Base-by-base conservation (phyloP, 345 rosid genomes). In the Capsella bursapastoris region DNA sequence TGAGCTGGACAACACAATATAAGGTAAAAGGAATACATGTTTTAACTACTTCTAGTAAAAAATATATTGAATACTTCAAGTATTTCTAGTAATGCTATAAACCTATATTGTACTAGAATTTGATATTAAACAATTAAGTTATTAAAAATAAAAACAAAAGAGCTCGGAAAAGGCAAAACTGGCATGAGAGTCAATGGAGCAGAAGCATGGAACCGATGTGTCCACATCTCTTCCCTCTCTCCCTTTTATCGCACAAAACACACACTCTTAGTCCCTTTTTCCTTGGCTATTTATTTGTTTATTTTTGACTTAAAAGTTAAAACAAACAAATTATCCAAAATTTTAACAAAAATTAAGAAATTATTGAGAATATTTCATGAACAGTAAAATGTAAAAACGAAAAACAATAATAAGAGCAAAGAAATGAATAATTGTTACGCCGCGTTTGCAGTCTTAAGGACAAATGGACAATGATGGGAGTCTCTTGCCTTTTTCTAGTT, bases 181-280 rank as follows among this genome's bases (percentile, higher is more conserved):
- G 73, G 70, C 70, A 52, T 71, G 82, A 35, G 78, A 68, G 87
- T 71, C 76, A 68, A 67, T 62, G 85, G 83, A 71, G 81, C 82
- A 76, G 84, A 70, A 84, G 72, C 87, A 82, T 82, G 64, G 86
- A 77, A 74, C 76, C 82, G 95, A 84, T 60, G 83, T 47, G 95
- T 89, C 95, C 80, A 84, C 95, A 81, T 87, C 94, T 56, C 16
- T 3, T 53, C 40, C 40, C 35, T 62, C 82, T 75, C 80, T 43
- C 61, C 62, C 71, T 57, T 70, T 71, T 71, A 70, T 77, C 72
- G 70, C 80, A 77, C 72, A 77, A 22, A 70, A 77, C 76, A 77
- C 72, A 71, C 76, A 71, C 80, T 38, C 76, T 57, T 62, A 71
- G 71, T 71, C 68, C 50, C 55, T 71, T 77, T 70, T 71, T 22